These are phyloP conservation scores for Stromatinia cepivora DNA, from an alignment of 2,329 filamentous ascomycete species.

Conservation along the genomic window DNA sequence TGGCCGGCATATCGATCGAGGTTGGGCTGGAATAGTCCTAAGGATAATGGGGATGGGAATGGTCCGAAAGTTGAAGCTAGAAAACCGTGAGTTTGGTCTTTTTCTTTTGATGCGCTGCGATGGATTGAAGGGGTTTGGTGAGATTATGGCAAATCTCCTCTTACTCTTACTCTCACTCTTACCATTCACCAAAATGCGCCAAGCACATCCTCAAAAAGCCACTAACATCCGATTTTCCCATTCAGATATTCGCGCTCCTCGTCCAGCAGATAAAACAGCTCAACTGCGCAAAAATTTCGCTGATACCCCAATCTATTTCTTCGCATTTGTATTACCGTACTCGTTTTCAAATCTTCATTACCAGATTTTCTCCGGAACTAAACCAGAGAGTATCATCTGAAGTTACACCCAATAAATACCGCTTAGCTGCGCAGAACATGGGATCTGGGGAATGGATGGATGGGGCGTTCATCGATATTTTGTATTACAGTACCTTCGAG, in stretches of 20 bases:
- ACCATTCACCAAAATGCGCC: not conserved
- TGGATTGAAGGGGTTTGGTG: not conserved
- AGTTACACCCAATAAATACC: not conserved
- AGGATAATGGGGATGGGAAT: slow-evolving; percentile 27
- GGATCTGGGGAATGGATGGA: not conserved
- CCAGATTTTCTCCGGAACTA: not conserved
- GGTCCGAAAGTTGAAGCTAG: slow-evolving; percentile 34
- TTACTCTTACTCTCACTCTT: not conserved
- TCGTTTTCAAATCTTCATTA: not conserved
- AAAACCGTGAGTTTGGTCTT: slow-evolving; percentile 36
- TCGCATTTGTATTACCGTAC: not conserved
- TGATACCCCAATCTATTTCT: not conserved
- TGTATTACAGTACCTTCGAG: not conserved
- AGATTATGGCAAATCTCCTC: not conserved
- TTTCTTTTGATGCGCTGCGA: not conserved
- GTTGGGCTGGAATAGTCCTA: slow-evolving; percentile 40
- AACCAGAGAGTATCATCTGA: not conserved
- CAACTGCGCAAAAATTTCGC: not conserved
- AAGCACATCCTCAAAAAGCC: not conserved
- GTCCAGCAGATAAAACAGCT: slow-evolving; percentile 7
- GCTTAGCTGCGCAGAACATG: not conserved
- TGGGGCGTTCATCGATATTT: not conserved
- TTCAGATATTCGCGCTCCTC: slow-evolving; percentile 14
- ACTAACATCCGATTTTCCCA: not conserved
- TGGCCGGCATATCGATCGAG: slow-evolving; percentile 42